Conservation (phyloP, 2,329 filamentous ascomycete genomes). For the Ophiostoma ulmi region DNA sequence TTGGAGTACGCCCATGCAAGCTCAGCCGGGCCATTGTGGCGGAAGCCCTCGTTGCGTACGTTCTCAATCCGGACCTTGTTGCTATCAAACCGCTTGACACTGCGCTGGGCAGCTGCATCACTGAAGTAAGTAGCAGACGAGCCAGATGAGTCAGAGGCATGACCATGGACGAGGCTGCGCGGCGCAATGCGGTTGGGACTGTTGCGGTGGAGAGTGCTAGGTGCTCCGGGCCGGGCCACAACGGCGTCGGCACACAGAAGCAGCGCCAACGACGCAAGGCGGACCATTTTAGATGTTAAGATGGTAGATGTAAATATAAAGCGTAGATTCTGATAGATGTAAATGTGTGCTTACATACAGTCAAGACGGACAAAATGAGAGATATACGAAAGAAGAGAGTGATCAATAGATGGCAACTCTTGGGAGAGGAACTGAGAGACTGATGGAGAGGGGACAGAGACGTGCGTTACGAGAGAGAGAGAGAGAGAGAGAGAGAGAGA, state of each 20-base stretch:
- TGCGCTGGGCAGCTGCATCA: neutral
- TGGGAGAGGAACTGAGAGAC: neutral
- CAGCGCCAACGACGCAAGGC: conserved; percentile 14
- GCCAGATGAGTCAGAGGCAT: neutral
- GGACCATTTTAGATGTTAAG: neutral
- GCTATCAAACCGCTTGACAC: conserved; percentile 1
- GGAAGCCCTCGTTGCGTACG: conserved; percentile 36
- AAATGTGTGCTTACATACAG: neutral
- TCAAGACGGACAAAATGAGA: neutral
- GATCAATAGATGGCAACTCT: neutral
- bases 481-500: neutral
- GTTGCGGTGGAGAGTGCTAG: conserved; percentile 4
- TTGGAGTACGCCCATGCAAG: conserved; percentile 37
- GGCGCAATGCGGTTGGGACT: neutral
- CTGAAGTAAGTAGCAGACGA: neutral
- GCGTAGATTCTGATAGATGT: neutral
- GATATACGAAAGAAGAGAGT: neutral
- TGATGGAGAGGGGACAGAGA: conserved; percentile 15
- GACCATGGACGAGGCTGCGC: neutral
- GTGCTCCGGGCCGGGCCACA: neutral
- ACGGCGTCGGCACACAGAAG: conserved; percentile 9
- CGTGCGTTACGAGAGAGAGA: neutral
- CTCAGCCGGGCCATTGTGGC: conserved; percentile 33
- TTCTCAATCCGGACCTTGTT: conserved; percentile 33
- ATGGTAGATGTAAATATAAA: neutral